Evolutionary conservation across 2,329 filamentous ascomycete species (phyloP), one percentile per base, ranked within the genome.

Genomic region (Sclerotinia glacialis): DNA sequence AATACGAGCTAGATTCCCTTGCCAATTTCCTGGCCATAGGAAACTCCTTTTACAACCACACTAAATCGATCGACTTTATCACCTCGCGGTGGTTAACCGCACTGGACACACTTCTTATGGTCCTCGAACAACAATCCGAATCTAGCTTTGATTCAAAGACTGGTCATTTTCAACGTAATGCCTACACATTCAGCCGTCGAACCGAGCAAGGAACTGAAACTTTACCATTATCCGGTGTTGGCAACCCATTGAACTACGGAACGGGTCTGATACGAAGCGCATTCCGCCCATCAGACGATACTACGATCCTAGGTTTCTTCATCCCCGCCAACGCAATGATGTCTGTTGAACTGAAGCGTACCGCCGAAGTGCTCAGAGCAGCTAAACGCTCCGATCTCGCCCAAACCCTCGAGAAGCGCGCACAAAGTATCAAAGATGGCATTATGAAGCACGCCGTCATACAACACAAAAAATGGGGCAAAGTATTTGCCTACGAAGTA

Each of bases 241-340:
- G 95, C n/a, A 99, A 99, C 76, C 95, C 95, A 0, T 81, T 99
- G 21, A 93, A 92, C 72, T 84, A 82, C 71, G 91, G 88, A 23
- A 97, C 95, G 0, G 93, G 92, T 0, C 84, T 99, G 1, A 84
- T 98, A 58, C 87, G 95, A 67, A 96, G 92, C 50, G 94, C 95
- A 0, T 99, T 99, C 80, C 86, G 95, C 1, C 95, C 95, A 5
- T 96, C 92, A 70, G 95, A 99, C 74, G 95, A 99, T 77, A 92
- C 95, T 3, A 96, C 93, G 0, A 97, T 95, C 47, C 82, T 99
- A 3, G 93, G 93, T 54, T 99, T 92, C 81, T 92, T 97, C 76
- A 96, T 99, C 71, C 95, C 95, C 0, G 89, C 92, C 47, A 99
- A 99, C 76, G 95, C 95, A 31, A 94, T 96, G 89, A 97, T 99